A percentile compares a stretch with the other conserved stretches of the same genome.
These are phyloP conservation scores for Avena sativa DNA, from an alignment of 176 grass and related monocot genomes.

Conservation along the genomic window DNA sequence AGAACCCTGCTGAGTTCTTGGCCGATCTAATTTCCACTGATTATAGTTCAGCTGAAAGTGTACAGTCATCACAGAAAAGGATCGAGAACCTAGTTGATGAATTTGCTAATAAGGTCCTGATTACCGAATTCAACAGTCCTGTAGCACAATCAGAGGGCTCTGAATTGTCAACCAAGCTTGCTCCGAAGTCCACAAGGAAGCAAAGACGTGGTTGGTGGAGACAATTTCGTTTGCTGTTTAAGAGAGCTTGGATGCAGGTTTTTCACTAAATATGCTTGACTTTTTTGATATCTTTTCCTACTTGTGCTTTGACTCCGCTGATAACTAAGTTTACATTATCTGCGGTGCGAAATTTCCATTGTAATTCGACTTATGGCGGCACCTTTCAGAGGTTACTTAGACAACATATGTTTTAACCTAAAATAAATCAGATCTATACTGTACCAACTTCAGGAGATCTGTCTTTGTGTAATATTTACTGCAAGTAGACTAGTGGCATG, in stretches of 20 bases:
- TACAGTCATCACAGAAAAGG: conserved; percentile 71
- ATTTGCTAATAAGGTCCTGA: conserved; percentile 60
- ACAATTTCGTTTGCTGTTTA: conserved; percentile 85
- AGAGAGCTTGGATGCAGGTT: conserved; percentile 99
- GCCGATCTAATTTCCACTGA: conserved; percentile 96
- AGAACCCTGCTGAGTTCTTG: conserved; percentile 95
- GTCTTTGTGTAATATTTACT: not conserved
- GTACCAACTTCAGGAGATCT: conserved; percentile 1
- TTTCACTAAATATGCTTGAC: conserved; percentile 26
- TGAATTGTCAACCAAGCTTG: conserved; percentile 53
- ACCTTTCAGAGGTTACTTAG: not conserved
- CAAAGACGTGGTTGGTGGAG: conserved; percentile 75
- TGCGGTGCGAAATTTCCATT: not conserved
- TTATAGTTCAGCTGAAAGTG: conserved; percentile 84
- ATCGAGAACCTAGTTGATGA: conserved; percentile 81
- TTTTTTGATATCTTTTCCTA: not conserved
- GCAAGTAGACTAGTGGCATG: not conserved
- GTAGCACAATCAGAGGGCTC: conserved; percentile 37
- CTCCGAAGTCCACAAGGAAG: conserved; percentile 57
- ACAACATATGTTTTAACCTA: not conserved
- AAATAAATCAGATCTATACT: not conserved
- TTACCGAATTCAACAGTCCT: conserved; percentile 47
- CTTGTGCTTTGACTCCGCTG: not conserved
- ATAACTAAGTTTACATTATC: conserved; percentile 3
- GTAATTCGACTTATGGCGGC: not conserved